phyloP scores from a whole-genome alignment of 805 yeast genomes.

The Metschnikowia baotianmanensis region DNA sequence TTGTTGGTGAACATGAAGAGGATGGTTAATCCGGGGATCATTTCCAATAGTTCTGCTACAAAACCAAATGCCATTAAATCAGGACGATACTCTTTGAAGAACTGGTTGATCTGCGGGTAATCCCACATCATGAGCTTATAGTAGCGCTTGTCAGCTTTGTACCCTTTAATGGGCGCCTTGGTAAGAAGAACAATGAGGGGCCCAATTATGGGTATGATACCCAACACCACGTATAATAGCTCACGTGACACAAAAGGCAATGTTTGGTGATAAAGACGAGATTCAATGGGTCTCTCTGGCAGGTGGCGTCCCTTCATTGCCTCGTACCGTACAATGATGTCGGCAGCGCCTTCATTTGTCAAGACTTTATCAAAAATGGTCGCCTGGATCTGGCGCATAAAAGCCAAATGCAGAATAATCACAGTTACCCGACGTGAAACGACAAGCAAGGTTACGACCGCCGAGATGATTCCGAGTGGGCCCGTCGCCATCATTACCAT shows the following conservation, averaged over 20 bases:
- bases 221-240: conserved; percentile 35
- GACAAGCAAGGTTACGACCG: conserved; percentile 45
- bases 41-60: conserved; percentile 48
- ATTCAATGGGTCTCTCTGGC: background rate
- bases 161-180: conserved; percentile 55
- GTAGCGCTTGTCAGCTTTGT: conserved; percentile 52
- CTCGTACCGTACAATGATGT: conserved; percentile 32
- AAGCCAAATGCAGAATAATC: conserved; percentile 37
- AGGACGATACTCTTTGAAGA: conserved; percentile 36
- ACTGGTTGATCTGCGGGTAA: conserved; percentile 37
- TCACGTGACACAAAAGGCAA: conserved; percentile 33
- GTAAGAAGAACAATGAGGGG: conserved; percentile 50
- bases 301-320: background rate
- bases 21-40: conserved; percentile 51
- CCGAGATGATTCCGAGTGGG: conserved; percentile 48
- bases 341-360: conserved; percentile 44
- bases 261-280: conserved; percentile 8
- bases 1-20: conserved; percentile 57
- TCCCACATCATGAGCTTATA: conserved; percentile 54
- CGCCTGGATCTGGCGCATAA: conserved; percentile 49
- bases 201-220: conserved; percentile 57
- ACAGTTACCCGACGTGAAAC: conserved; percentile 42
- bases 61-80: conserved; percentile 52
- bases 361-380: conserved; percentile 49
- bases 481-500: conserved; percentile 45